Evolutionary conservation across 352 stramenopile species (phyloP), one percentile per base, ranked within the genome.

Genomic region (Phytopythium mirpurense): DNA sequence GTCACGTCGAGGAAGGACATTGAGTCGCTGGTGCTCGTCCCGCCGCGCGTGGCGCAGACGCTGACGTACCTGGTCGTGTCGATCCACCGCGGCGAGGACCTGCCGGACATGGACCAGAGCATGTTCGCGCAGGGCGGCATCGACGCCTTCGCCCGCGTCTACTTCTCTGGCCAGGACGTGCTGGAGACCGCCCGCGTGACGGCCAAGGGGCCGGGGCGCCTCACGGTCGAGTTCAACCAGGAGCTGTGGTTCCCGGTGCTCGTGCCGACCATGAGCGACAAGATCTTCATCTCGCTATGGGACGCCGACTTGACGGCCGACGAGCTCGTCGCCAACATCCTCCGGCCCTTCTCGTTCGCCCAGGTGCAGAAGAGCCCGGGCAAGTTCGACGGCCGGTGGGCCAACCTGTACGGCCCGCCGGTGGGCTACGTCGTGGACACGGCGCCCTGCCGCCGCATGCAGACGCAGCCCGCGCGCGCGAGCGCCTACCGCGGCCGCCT

Each of bases 211-310:
- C 78, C 65, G 21, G 54, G 60, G 29, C 71, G 77, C 38, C 59
- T 82, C 9, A 63, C 47, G 3, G 62, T 74, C 8, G 58, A 71
- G 42, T 83, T 88, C 56, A 81, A 88, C 59, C 67, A 95, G 44
- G 86, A 96, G 56, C 66, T 96, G 37, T 96, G 86, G 88, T 87
- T 96, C 59, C 86, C 84, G 12, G 72, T 95, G 2, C 55, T 90
- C 3, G 57, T 93, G 24, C 86, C 84, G 31, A 86, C 66, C 18
- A 92, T 96, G 74, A 86, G 72, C 52, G 83, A 92, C 58, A 78
- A 77, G 36, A 83, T 96, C 21, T 82, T 78, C 34, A 56, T 96
- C n/a, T 92, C 78, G 9, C 51, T 96, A 19, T 95, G 79, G 78
- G 88, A 96, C 65, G 86, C 69, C 57, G 69, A 86, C n/a, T 56